A percentile compares a stretch with the other conserved stretches of the same genome.
These are phyloP conservation scores for Xylaria longipes DNA, from an alignment of 495 filamentous ascomycete species.

Conservation along the genomic window DNA sequence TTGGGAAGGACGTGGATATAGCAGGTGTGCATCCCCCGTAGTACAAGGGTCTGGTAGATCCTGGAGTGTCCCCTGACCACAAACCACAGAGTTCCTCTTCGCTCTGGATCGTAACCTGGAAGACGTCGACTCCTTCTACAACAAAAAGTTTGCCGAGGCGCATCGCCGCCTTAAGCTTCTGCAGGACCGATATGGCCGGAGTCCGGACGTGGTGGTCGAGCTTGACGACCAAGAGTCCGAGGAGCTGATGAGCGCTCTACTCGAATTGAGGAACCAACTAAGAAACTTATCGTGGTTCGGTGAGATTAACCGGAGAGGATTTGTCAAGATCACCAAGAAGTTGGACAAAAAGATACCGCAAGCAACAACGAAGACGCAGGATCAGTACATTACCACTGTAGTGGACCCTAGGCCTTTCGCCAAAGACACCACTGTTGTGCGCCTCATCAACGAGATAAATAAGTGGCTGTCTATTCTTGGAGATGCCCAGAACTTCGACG, in stretches of 20 bases:
- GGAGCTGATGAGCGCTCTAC: conserved; percentile 85
- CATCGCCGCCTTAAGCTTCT: conserved; percentile 82
- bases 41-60: conserved; percentile 31
- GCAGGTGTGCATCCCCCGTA: conserved; percentile 59
- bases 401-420: conserved; percentile 87
- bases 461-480: conserved; percentile 85
- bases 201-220: conserved; percentile 53
- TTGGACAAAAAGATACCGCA: conserved; percentile 86
- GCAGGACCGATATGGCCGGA: conserved; percentile 78
- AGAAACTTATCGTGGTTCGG: conserved; percentile 97
- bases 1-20: conserved; percentile 78
- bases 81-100: conserved; percentile 83
- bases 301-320: conserved; percentile 93
- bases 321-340: conserved; percentile 98
- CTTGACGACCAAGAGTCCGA: conserved; percentile 78
- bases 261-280: conserved; percentile 85
- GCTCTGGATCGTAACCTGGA: conserved; percentile 95
- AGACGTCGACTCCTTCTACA: conserved; percentile 93
- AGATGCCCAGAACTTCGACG: conserved; percentile 72
- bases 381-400: conserved; percentile 82
- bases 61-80: conserved; percentile 40
- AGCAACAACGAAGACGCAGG: conserved; percentile 77
- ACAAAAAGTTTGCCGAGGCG: conserved; percentile 87
- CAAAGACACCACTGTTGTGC: conserved; percentile 68
- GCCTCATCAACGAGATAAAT: conserved; percentile 80